phyloP scores from a whole-genome alignment of 2,329 filamentous ascomycete genomes.

The Paracamarosporium sp. region DNA sequence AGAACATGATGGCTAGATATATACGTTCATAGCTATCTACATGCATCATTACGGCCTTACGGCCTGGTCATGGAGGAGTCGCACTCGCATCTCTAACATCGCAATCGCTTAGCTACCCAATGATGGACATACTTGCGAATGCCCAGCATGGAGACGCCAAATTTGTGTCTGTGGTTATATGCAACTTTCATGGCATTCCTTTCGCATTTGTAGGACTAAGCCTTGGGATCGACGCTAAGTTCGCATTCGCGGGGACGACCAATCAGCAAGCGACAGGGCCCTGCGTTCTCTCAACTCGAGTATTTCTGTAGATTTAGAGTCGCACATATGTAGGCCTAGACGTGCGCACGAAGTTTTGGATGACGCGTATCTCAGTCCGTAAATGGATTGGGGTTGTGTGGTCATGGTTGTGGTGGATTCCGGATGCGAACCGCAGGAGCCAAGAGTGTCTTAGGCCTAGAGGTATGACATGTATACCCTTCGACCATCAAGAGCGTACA shows the following conservation, averaged over 20 bases:
- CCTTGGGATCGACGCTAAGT: slow-evolving; percentile 18
- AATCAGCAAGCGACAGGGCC: slow-evolving; percentile 15
- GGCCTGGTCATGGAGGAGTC: neutral
- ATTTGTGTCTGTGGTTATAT: neutral
- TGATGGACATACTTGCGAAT: neutral
- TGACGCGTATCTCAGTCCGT: neutral
- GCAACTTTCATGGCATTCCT: neutral
- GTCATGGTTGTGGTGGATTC: neutral
- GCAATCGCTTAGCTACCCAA: slow-evolving; percentile 16
- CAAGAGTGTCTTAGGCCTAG: no score
- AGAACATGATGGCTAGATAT: neutral
- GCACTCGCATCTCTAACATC: slow-evolving; percentile 14
- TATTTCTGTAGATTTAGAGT: slow-evolving; percentile 2
- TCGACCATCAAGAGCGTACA: neutral
- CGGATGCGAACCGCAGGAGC: neutral
- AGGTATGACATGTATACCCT: neutral
- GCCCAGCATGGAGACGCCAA: neutral
- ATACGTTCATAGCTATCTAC: neutral
- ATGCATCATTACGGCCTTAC: neutral
- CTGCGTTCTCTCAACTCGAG: slow-evolving; percentile 3
- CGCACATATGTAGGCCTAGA: neutral
- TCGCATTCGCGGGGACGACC: slow-evolving; percentile 19
- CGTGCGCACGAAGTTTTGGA: neutral
- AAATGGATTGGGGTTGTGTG: neutral
- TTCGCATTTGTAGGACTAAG: slow-evolving; percentile 8